Percentiles rank a stretch among this genome's conserved stretches.
These are phyloP conservation scores for Arthroderma uncinatum DNA, from an alignment of 2,329 filamentous ascomycete genomes.

Conservation along the genomic window DNA sequence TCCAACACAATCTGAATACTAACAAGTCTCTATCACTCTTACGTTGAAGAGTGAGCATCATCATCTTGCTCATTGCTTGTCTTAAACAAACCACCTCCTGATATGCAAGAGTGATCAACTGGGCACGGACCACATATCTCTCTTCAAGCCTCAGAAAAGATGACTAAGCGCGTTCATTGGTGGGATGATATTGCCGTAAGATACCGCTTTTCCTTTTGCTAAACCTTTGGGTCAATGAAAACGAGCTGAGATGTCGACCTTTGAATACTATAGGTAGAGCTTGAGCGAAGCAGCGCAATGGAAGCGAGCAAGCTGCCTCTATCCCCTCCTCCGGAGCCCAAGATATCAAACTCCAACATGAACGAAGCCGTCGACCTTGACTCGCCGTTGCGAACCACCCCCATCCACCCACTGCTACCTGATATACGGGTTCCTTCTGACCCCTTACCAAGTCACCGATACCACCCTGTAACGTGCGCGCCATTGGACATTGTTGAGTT, in stretches of 20 bases:
- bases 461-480: conserved; percentile 31
- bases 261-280: neutral
- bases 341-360: conserved; percentile 8
- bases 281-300: neutral
- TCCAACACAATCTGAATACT: neutral
- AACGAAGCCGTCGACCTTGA: conserved; percentile 23
- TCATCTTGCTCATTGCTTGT: neutral
- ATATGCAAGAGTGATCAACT: neutral
- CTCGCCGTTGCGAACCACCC: conserved; percentile 27
- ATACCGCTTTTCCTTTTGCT: neutral
- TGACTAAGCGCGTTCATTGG: neutral
- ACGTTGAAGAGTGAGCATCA: neutral
- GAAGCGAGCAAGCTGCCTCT: conserved; percentile 20
- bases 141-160: neutral
- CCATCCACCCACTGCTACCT: conserved; percentile 31
- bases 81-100: neutral
- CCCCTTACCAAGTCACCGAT: conserved; percentile 25
- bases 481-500: conserved; percentile 25
- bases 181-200: neutral
- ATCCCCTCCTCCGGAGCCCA: conserved; percentile 28
- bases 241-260: neutral
- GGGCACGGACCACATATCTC: neutral
- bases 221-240: neutral
- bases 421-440: conserved; percentile 31
- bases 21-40: neutral